Percentiles rank a stretch among this genome's conserved stretches.
Evolutionary conservation across 768 basidiomycete genomes (phyloP).

Genomic region (Boletales sp.): DNA sequence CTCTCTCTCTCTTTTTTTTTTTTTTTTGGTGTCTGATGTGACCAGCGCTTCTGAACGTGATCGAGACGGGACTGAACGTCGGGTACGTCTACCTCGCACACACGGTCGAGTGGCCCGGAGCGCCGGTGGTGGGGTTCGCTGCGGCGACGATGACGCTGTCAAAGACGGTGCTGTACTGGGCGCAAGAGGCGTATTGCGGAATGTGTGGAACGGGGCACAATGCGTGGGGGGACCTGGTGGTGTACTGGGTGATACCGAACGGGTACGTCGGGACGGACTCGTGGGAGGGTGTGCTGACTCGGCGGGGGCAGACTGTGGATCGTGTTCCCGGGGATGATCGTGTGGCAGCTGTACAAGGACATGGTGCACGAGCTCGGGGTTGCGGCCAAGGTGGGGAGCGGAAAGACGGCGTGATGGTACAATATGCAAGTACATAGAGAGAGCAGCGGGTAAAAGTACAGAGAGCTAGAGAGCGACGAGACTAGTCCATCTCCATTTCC

Average conservation of each 20-base stretch:
- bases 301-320: too few relatives aligned
- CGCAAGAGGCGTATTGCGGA: conserved; percentile 75
- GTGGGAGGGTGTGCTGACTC: conserved; percentile 1
- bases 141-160: conserved; percentile 74
- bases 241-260: conserved; percentile 75
- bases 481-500: conserved; percentile 39
- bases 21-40: not conserved
- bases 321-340: conserved; percentile 60
- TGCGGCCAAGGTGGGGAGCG: conserved; percentile 17
- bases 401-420: conserved; percentile 26
- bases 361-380: conserved; percentile 43
- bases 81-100: conserved; percentile 75
- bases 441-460: too few relatives aligned
- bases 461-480: too few relatives aligned
- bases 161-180: conserved; percentile 82
- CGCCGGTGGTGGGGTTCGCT: conserved; percentile 72
- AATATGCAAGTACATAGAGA: conserved; percentile 13
- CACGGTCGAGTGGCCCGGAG: conserved; percentile 53
- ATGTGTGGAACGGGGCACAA: conserved; percentile 80
- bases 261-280: conserved; percentile 46
- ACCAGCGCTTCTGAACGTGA: conserved; percentile 70
- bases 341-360: conserved; percentile 59
- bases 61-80: conserved; percentile 76
- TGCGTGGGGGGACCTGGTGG: conserved; percentile 40
- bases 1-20: too few relatives aligned